Evolutionary conservation across 768 basidiomycete genomes (phyloP), one percentile per base, ranked within the genome.

Genomic region (Boletus speciosus): DNA sequence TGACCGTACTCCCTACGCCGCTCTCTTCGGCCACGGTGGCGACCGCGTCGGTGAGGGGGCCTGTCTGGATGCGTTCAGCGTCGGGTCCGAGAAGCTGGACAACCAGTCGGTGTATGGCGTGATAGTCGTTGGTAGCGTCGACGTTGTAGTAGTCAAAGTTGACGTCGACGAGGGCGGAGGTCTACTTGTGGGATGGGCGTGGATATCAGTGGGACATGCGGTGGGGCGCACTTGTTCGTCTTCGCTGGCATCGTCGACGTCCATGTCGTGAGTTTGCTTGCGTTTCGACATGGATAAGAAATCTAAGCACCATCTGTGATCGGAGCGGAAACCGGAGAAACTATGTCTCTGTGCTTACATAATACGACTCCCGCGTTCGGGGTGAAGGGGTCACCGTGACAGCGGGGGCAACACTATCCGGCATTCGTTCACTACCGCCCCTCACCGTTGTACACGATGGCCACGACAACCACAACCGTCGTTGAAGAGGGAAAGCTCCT

Each of bases 91-190:
- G 84, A 27, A 90, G 82, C 68, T 91, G 89, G 0, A 66, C 65
- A 14, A 88, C 68, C 2, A 92, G 78, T 0, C 89, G 81, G 51
- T 90, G 89, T 64, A 96, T 76, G 2, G 94, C 92, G 58, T 89
- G 85, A 67, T 88, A 97, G 73, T 98, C 95, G 62, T 90, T 72
- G 25, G 69, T 78, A 3, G 89, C 83, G 60, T 90, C 86, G 6
- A 91, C 84, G 68, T 91, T 86, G 78, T 91, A 95, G 68, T 97
- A 98, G 60, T 97, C 93, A 65, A 98, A 98, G 21, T 70, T 56
- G 47, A 70, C 70, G 47, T 70, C 67, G 23, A 66, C 59, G 16
- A 63, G 31, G 9, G 52, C 57, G 12, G 57, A 49, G 0, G 53
- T 56, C 63, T 70, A 44, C 54, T 49, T 21, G 31, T 32, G 31